These are phyloP conservation scores for Letharia lupina DNA, from an alignment of 495 filamentous ascomycete species.

Conservation along the genomic window DNA sequence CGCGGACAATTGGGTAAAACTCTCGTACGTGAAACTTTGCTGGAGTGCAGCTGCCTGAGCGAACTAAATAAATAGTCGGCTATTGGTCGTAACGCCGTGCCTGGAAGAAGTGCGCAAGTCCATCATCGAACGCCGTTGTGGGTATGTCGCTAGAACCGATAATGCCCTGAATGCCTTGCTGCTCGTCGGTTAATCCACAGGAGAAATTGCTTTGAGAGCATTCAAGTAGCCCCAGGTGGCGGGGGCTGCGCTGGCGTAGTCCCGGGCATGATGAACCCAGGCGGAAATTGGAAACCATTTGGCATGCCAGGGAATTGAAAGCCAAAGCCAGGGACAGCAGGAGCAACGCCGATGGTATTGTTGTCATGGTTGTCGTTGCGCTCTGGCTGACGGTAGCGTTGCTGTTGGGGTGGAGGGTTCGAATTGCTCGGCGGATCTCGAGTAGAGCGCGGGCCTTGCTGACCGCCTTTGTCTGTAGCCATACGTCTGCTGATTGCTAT, in stretches of 20 bases:
- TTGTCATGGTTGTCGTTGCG: conserved; percentile 33
- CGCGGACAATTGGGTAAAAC: neutral
- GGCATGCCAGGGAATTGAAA: conserved; percentile 55
- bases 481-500: conserved; percentile 75
- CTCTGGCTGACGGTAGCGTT: conserved; percentile 37
- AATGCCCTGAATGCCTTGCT: neutral
- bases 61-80: neutral
- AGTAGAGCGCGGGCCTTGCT: conserved; percentile 63
- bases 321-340: conserved; percentile 56
- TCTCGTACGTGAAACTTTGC: neutral
- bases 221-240: conserved; percentile 32
- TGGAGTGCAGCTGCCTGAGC: neutral
- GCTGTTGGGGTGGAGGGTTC: conserved; percentile 32
- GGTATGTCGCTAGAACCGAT: conserved; percentile 5
- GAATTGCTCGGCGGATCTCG: conserved; percentile 38
- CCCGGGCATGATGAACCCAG: conserved; percentile 52
- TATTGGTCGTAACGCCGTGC: neutral
- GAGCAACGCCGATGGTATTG: conserved; percentile 49
- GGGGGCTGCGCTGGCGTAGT: conserved; percentile 37
- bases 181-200: neutral
- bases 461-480: conserved; percentile 66
- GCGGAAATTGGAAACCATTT: conserved; percentile 62
- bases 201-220: neutral
- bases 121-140: conserved; percentile 4
- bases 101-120: conserved; percentile 1